phyloP scores from a whole-genome alignment of 2,329 filamentous ascomycete species.

The Rhynchosporium graminicola region DNA sequence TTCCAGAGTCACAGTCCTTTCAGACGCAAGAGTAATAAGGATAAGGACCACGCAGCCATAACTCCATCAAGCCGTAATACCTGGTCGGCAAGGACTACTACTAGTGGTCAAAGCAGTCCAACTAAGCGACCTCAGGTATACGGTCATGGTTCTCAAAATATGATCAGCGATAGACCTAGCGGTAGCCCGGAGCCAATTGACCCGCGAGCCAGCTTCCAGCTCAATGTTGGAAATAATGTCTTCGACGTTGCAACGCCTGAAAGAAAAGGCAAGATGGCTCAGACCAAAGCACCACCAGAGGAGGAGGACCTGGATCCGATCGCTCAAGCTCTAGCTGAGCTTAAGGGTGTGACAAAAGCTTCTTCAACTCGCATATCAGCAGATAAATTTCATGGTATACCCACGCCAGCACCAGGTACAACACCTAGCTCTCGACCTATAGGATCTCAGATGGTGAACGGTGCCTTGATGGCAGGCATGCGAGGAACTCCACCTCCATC shows the following conservation, averaged over 20 bases:
- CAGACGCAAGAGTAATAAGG: conserved; percentile 81
- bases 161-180: conserved; percentile 47
- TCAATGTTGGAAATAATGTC: conserved; percentile 95
- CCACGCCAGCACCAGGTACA: conserved; percentile 69
- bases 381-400: conserved; percentile 90
- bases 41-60: conserved; percentile 59
- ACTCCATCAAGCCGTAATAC: conserved; percentile 55
- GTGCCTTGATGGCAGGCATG: conserved; percentile 55
- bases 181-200: conserved; percentile 84
- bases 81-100: conserved; percentile 49
- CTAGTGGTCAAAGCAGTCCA: conserved; percentile 30
- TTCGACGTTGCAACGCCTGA: conserved; percentile 88
- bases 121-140: conserved; percentile 46
- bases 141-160: conserved; percentile 43
- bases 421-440: conserved; percentile 48
- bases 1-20: conserved; percentile 94
- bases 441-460: conserved; percentile 43
- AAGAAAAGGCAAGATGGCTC: conserved; percentile 49
- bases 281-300: conserved; percentile 43
- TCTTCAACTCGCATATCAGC: conserved; percentile 84
- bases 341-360: conserved; percentile 85
- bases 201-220: conserved; percentile 85
- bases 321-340: conserved; percentile 84
- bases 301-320: conserved; percentile 80
- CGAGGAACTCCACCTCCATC: conserved; percentile 82